Evolutionary conservation across 352 stramenopile species (phyloP), one percentile per base, ranked within the genome.

Genomic region (Globisporangium solare): DNA sequence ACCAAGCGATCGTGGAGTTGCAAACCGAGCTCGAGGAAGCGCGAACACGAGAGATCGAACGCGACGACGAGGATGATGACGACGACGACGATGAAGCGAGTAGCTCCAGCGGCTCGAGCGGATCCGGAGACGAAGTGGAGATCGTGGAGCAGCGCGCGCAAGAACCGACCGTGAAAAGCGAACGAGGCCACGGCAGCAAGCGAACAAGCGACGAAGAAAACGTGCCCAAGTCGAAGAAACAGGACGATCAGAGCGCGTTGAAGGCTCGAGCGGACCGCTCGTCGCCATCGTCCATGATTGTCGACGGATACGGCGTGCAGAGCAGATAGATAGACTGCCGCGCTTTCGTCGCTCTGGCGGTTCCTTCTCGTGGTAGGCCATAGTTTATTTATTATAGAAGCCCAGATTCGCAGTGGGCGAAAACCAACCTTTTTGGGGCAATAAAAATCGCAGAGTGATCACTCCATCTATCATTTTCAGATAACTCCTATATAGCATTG

Each of bases 61-160:
- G 43, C 1, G 55, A 42, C 0, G 32, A 22, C 5, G 10, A 46
- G 6, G 31, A 45, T 4, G 51, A 27, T 1, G 22, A 58, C 2
- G 21, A 43, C 3, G 46, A 64, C 12, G 41, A 31, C 3, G 42
- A 56, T 2, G 48, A 42, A 43, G 18, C 42, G 49, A 58, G 57
- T 32, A 37, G 52, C 42, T 63, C 57, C 22, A 40, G 18, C 45
- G 47, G 43, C 13, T 51, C 45, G 50, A 54, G 12, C 18, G 37
- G 50, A 24, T 56, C 57, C 14, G 49, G 42, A 3, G 48, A 62
- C 15, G 39, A 43, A n/a, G 20, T 62, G 20, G 27, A 62, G 48
- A 17, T 54, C 14, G 27, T 61, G 17, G 45, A 39, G 54, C 27
- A 18, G 39, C 14, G 50, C 24, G 56, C 40, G 39, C 47, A 61